Conservation (phyloP, 1,284 basidiomycete species). For the Trichosporon ovoides region DNA sequence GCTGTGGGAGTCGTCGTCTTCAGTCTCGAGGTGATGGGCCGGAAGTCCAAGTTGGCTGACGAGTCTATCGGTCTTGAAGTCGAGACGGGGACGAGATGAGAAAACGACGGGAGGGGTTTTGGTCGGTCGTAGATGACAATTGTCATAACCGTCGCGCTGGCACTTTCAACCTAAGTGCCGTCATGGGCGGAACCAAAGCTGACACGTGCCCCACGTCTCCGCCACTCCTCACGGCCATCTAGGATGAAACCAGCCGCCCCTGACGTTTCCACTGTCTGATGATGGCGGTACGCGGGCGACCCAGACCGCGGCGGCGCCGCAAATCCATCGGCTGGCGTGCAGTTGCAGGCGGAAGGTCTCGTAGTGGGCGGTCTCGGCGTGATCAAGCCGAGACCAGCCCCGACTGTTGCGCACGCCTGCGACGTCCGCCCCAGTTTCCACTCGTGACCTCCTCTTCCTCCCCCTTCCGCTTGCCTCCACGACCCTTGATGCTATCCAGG, state of each 20-base stretch:
- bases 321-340: not conserved
- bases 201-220: not conserved
- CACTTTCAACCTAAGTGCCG: slow-evolving; percentile 1
- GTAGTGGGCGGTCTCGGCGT: not conserved
- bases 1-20: too few relatives aligned
- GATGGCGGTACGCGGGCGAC: not conserved
- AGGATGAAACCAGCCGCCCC: not conserved
- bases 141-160: slow-evolving; percentile 5
- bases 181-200: slow-evolving; percentile 4
- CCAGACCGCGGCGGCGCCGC: not conserved
- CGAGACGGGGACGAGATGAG: not conserved
- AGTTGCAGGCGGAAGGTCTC: not conserved
- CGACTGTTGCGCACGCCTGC: slow-evolving; percentile 27
- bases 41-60: not conserved
- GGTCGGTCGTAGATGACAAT: not conserved
- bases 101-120: not conserved
- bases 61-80: not conserved
- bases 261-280: not conserved
- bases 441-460: slow-evolving; percentile 43
- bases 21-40: too few relatives aligned
- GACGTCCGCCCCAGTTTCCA: slow-evolving; percentile 44
- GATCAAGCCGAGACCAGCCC: slow-evolving; percentile 3
- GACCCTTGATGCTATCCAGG: slow-evolving; percentile 33
- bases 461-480: slow-evolving; percentile 21
- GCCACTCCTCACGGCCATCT: not conserved